Conservation (phyloP, 345 rosid species). For the Aurinia saxatilis region DNA sequence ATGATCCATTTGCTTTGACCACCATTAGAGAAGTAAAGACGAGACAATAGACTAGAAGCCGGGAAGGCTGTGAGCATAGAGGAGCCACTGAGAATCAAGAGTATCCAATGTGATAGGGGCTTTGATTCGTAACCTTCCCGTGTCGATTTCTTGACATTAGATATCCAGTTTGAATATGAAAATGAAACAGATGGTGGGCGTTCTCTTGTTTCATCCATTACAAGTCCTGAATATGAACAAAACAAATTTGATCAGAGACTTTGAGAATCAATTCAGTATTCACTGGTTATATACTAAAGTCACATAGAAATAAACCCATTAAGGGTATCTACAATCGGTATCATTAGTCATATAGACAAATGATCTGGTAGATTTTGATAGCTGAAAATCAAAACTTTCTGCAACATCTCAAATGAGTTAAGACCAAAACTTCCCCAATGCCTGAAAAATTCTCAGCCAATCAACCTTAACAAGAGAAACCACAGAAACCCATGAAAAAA, state of each 20-base stretch:
- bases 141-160: constrained; percentile 22
- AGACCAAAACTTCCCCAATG: neutral
- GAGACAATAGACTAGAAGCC: constrained; percentile 68
- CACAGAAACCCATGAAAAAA: neutral
- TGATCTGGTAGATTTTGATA: neutral
- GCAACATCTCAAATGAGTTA: neutral
- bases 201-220: constrained; percentile 22
- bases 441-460: neutral
- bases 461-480: neutral
- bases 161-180: constrained; percentile 30
- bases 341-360: neutral
- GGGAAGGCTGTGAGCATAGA: constrained; percentile 78
- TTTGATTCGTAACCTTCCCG: constrained; percentile 48
- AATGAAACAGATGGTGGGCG: constrained; percentile 11
- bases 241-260: constrained; percentile 26
- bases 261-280: neutral
- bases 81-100: constrained; percentile 40
- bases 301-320: no score
- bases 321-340: constrained; percentile 4
- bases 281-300: neutral
- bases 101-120: constrained; percentile 73
- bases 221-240: constrained; percentile 7
- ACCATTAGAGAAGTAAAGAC: constrained; percentile 66
- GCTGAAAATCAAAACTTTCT: constrained; percentile 10
- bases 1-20: constrained; percentile 93